Evolutionary conservation across 2,329 filamentous ascomycete genomes (phyloP), one percentile per base, ranked within the genome.

Genomic region (Penicillium capsulatum): DNA sequence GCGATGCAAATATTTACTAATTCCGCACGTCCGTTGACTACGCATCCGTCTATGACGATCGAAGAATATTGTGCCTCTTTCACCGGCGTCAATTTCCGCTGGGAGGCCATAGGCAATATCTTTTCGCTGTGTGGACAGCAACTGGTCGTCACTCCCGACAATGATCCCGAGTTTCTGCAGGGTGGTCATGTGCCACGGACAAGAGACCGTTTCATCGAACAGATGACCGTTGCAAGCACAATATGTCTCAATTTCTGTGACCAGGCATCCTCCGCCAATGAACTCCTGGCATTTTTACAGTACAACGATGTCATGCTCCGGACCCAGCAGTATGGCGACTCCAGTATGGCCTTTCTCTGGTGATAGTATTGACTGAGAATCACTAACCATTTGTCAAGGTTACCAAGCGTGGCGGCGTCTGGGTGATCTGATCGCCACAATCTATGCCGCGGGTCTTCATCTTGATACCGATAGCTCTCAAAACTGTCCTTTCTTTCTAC

Each of bases 361-460:
- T 7, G 13, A n/a, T 11, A n/a, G 5, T 28, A 6, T n/a, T n/a
- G 11, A 7, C 4, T 36, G 3, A 49, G 13, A 10, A n/a, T 13
- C 20, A 36, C 26, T 40, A 9, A 40, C 24, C 26, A 28, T 4
- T 4, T 11, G 28, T 19, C 15, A 37, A 70, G 71, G 70, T 42
- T 73, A 71, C 30, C 60, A 65, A 31, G 68, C 70, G 3, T 75
- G 71, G 71, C 62, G 69, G 31, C 64, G 63, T 22, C 55, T 74
- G 2, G 70, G 71, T 16, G 70, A 74, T 40, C 58, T 74, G 5
- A 64, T 66, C 3, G 65, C 65, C 26, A 72, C 71, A 1, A 54
- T 74, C 2, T 72, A 69, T 42, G 70, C 71, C 7, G 61, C 72
- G 4, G 72, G 72, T 4, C 63, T 73, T 17, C 72, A 75, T 41